These are phyloP conservation scores for Saccharomycopsis hybrid DNA, from an alignment of 1,139 yeast species.

Conservation along the genomic window DNA sequence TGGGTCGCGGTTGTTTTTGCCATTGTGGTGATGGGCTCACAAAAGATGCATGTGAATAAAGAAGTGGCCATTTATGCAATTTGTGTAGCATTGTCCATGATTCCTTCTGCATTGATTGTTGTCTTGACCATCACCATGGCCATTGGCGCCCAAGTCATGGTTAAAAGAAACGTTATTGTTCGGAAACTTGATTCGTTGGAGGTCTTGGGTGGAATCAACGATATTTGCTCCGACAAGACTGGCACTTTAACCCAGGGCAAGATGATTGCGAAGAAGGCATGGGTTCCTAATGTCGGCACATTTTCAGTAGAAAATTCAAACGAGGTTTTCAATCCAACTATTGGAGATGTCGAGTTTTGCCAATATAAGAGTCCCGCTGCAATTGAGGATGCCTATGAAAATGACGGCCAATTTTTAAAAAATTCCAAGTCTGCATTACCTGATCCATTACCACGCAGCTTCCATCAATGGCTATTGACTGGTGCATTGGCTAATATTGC, in stretches of 20 bases:
- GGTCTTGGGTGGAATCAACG: constrained; percentile 74
- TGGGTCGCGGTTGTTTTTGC: constrained; percentile 72
- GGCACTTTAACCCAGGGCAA: constrained; percentile 79
- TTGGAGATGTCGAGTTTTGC: constrained; percentile 47
- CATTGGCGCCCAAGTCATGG: constrained; percentile 78
- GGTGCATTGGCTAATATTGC: constrained; percentile 77
- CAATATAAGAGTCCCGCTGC: constrained; percentile 36
- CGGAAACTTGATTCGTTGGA: constrained; percentile 74
- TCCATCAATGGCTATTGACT: constrained; percentile 43
- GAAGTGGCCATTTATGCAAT: constrained; percentile 81
- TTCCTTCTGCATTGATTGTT: constrained; percentile 74
- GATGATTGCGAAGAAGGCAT: constrained; percentile 65
- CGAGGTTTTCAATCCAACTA: constrained; percentile 69
- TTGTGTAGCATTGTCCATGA: constrained; percentile 78
- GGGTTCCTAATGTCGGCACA: constrained; percentile 76
- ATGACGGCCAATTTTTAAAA: no score
- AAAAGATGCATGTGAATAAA: constrained; percentile 54
- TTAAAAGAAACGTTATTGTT: constrained; percentile 62
- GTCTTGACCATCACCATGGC: constrained; percentile 85
- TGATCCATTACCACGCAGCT: constrained; percentile 1
- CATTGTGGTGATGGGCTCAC: constrained; percentile 74
- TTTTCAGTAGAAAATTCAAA: constrained; percentile 51
- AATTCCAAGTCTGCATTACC: constrained; percentile 27
- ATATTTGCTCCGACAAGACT: constrained; percentile 78
- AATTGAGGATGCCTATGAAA: constrained; percentile 32